A percentile compares a stretch with the other conserved stretches of the same genome.
Conservation (phyloP, 2,329 filamentous ascomycete species). For the Cladophialophora exuberans region DNA sequence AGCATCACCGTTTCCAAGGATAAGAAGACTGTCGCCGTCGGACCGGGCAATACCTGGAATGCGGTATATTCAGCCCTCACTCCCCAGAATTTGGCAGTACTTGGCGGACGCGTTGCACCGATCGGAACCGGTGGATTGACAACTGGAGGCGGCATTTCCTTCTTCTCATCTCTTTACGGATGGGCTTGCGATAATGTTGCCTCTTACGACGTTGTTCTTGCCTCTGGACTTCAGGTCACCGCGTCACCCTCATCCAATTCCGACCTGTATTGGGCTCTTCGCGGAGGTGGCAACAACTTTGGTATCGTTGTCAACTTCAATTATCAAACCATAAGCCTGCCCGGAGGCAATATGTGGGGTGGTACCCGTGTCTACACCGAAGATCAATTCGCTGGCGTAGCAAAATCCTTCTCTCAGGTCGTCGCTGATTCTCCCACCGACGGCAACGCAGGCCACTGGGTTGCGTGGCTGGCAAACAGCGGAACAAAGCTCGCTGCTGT, state of each 20-base stretch:
- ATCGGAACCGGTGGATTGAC: slow-evolving; percentile 35
- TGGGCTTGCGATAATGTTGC: slow-evolving; percentile 32
- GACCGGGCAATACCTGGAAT: slow-evolving; percentile 42
- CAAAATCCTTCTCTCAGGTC: slow-evolving; percentile 40
- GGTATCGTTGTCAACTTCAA: slow-evolving; percentile 47
- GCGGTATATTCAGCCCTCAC: slow-evolving; percentile 40
- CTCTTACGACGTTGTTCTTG: slow-evolving; percentile 30
- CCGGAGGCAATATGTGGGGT: slow-evolving; percentile 27
- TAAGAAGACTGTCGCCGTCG: slow-evolving; percentile 36
- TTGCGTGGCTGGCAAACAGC: slow-evolving; percentile 1
- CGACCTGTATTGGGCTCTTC: slow-evolving; percentile 47
- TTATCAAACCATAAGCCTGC: slow-evolving; percentile 36
- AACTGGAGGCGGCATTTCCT: slow-evolving; percentile 20
- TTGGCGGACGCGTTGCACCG: slow-evolving; percentile 39
- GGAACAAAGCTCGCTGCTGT: slow-evolving; percentile 33
- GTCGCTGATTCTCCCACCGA: slow-evolving; percentile 37
- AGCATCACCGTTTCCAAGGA: slow-evolving; percentile 35
- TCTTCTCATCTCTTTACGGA: slow-evolving; percentile 28
- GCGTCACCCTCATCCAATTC: slow-evolving; percentile 36
- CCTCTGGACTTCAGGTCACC: slow-evolving; percentile 36
- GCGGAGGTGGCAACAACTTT: slow-evolving; percentile 46
- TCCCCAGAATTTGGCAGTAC: slow-evolving; percentile 37
- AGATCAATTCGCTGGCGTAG: slow-evolving; percentile 36
- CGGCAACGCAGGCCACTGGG: slow-evolving; percentile 35
- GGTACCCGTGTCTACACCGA: slow-evolving; percentile 12